A percentile compares a stretch with the other conserved stretches of the same genome.
Conservation (phyloP, 2,329 filamentous ascomycete species). For the Colletotrichum eremochloae region DNA sequence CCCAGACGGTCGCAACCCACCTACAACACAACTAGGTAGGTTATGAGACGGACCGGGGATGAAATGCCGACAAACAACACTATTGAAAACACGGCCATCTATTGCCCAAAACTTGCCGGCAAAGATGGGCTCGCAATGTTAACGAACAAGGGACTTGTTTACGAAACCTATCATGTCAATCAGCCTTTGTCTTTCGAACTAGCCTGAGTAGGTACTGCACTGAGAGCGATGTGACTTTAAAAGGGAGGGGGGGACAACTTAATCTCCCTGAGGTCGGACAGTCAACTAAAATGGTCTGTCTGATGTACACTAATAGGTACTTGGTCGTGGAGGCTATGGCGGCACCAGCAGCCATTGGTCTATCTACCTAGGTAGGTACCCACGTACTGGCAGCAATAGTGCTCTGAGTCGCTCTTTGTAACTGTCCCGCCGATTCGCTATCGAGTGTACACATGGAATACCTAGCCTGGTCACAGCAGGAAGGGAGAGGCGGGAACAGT, state of each 20-base stretch:
- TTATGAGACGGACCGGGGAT: background rate
- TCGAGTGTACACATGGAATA: background rate
- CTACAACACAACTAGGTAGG: background rate
- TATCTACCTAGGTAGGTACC: too few relatives aligned
- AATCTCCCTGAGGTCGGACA: slow-evolving; percentile 6
- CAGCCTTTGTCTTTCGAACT: background rate
- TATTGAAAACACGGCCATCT: background rate
- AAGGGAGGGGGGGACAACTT: background rate
- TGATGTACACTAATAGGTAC: too few relatives aligned
- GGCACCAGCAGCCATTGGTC: background rate
- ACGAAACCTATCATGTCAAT: background rate
- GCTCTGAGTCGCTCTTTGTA: background rate
- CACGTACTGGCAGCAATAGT: too few relatives aligned
- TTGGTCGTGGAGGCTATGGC: too few relatives aligned
- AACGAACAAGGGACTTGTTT: background rate
- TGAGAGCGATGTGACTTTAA: background rate
- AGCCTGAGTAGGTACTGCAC: too few relatives aligned
- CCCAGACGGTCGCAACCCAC: background rate
- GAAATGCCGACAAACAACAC: background rate
- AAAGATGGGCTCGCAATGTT: background rate
- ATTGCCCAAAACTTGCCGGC: background rate
- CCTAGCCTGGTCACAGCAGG: background rate
- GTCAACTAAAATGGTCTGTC: background rate
- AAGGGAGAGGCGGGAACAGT: background rate
- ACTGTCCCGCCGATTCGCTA: background rate